Evolutionary conservation across 306 rosid species (phyloP).

Genomic region (Mucuna pruriens): DNA sequence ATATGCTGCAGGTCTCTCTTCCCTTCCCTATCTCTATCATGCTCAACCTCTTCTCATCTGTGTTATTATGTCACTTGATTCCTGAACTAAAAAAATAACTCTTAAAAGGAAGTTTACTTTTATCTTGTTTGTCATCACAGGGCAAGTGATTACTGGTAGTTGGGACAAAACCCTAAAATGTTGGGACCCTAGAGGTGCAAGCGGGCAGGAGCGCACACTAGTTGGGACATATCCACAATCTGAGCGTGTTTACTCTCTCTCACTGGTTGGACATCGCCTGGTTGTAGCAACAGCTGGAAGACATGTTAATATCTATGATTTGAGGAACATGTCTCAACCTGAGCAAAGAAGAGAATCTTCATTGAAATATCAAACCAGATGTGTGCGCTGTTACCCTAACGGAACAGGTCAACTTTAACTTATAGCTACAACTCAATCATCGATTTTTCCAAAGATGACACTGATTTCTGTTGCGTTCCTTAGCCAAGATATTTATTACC

Average conservation of each 20-base stretch:
- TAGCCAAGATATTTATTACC: conserved; percentile 31
- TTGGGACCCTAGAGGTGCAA: conserved; percentile 99
- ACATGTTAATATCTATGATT: conserved; percentile 91
- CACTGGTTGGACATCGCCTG: conserved; percentile 89
- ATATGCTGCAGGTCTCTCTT: conserved; percentile 71
- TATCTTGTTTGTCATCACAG: conserved; percentile 39
- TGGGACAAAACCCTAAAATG: conserved; percentile 99
- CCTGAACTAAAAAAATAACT: not conserved
- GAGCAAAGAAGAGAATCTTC: conserved; percentile 98
- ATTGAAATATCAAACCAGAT: conserved; percentile 92
- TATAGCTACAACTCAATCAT: not conserved
- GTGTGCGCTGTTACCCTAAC: conserved; percentile 95
- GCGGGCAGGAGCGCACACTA: conserved; percentile 92
- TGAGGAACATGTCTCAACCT: conserved; percentile 97
- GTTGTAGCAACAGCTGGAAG: conserved; percentile 99
- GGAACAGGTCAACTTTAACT: conserved; percentile 77
- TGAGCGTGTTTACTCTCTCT: conserved; percentile 97
- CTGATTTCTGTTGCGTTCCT: conserved; percentile 23
- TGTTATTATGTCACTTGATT: not conserved
- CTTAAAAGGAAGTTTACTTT: conserved; percentile 46
- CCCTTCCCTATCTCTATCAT: not conserved
- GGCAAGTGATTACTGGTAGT: conserved; percentile 97
- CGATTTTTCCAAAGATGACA: not conserved
- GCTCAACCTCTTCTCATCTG: not conserved
- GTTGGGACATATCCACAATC: conserved; percentile 91